Conservation (phyloP, 208 protist species). For the Trichomonas gallinae region DNA sequence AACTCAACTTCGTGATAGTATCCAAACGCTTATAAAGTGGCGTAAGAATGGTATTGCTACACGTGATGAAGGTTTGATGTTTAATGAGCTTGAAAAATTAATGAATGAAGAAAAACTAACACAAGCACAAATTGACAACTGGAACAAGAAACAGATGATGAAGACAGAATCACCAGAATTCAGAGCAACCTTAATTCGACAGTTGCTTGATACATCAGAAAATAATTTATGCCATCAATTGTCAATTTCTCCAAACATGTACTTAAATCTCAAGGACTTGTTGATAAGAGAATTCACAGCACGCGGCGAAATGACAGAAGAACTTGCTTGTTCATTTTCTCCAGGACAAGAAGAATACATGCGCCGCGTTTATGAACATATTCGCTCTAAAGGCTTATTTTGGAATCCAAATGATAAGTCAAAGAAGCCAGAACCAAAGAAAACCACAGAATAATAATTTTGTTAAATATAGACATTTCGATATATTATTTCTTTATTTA, state of each 20-base stretch:
- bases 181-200: background rate
- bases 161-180: conserved; percentile 1
- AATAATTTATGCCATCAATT: background rate
- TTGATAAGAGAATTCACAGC: background rate
- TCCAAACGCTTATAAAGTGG: background rate
- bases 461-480: background rate
- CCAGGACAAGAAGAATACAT: background rate
- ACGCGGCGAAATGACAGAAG: background rate
- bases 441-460: background rate
- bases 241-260: background rate
- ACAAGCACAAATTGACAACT: background rate
- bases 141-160: background rate
- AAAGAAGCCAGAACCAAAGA: background rate
- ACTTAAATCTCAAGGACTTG: background rate
- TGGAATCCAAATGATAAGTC: background rate
- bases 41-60: background rate
- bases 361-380: background rate
- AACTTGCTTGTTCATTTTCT: background rate
- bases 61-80: background rate
- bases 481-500: no score
- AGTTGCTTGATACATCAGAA: background rate
- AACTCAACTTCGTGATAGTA: background rate
- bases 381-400: background rate
- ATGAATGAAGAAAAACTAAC: background rate
- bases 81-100: background rate